phyloP scores from a whole-genome alignment of 805 yeast genomes.

The Ogataea kodamae region DNA sequence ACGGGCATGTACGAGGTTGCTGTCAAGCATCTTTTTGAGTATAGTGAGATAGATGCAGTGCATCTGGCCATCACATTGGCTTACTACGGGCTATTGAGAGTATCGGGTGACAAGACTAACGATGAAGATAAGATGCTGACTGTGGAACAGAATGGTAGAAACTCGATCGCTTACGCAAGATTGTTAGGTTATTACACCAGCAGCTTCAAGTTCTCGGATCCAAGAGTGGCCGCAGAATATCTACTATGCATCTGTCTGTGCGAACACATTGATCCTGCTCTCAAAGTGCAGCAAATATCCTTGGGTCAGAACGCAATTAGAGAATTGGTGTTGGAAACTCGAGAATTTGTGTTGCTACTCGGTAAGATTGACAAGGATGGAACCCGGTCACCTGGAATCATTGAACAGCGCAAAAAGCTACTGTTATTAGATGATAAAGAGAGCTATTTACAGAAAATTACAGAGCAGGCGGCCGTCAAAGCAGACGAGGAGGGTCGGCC shows the following conservation, averaged over 20 bases:
- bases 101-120: conserved; percentile 22
- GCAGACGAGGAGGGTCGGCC: conserved; percentile 91
- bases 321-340: conserved; percentile 79
- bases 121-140: conserved; percentile 27
- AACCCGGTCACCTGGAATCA: conserved; percentile 72
- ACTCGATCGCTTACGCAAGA: conserved; percentile 48
- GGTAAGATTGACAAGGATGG: conserved; percentile 85
- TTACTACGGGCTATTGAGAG: conserved; percentile 65
- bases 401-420: conserved; percentile 71
- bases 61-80: conserved; percentile 82
- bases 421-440: conserved; percentile 55
- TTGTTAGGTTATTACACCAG: conserved; percentile 77
- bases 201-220: conserved; percentile 79
- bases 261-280: conserved; percentile 29
- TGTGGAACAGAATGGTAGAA: conserved; percentile 31
- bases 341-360: conserved; percentile 75
- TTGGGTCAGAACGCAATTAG: conserved; percentile 75
- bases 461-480: conserved; percentile 78
- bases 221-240: conserved; percentile 90
- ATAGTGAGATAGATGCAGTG: conserved; percentile 80
- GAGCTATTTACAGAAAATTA: conserved; percentile 63
- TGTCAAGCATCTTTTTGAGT: conserved; percentile 55
- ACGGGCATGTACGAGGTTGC: conserved; percentile 83
- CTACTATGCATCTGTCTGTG: conserved; percentile 64
- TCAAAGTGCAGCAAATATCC: conserved; percentile 42